Evolutionary conservation across 2,329 filamentous ascomycete genomes (phyloP).

Genomic region (Dothistroma pini): DNA sequence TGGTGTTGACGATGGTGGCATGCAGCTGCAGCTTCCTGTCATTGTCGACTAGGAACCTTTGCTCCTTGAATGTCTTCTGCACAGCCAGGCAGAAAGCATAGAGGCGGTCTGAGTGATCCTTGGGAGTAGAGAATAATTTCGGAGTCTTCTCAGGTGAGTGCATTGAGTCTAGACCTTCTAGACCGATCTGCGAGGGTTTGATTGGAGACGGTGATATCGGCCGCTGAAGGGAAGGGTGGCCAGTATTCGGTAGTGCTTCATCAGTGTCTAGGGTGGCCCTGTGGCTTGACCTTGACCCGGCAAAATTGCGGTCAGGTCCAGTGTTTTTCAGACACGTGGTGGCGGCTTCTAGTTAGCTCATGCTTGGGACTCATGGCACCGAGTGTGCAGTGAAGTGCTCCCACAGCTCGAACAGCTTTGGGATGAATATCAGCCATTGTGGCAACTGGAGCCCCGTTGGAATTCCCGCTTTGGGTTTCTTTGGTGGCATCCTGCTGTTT

Average conservation of each 20-base stretch:
- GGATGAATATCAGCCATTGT: conserved; percentile 21
- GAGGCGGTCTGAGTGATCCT: conserved; percentile 52
- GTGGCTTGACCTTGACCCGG: background rate
- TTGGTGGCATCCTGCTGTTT: background rate
- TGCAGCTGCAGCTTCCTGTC: conserved; percentile 68
- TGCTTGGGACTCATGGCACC: conserved; percentile 74
- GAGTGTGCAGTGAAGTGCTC: conserved; percentile 80
- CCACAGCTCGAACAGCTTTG: conserved; percentile 69
- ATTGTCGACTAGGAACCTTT: conserved; percentile 56
- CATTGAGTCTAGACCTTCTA: conserved; percentile 58
- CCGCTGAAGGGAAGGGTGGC: background rate
- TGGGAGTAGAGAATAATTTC: conserved; percentile 63
- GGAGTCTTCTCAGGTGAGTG: conserved; percentile 55
- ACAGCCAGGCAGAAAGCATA: conserved; percentile 57
- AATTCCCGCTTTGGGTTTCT: background rate
- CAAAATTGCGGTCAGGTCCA: conserved; percentile 29
- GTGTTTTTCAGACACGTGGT: conserved; percentile 33
- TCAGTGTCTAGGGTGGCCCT: background rate
- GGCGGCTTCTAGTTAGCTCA: conserved; percentile 49
- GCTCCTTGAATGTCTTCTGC: conserved; percentile 51
- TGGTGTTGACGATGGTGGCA: conserved; percentile 81
- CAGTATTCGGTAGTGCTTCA: background rate
- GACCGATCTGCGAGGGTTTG: conserved; percentile 33
- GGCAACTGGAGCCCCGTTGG: background rate
- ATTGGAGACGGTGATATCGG: background rate